Percentiles rank a stretch among this genome's conserved stretches.
Evolutionary conservation across 768 basidiomycete species (phyloP).

Genomic region (Pisolithus marmoratus): DNA sequence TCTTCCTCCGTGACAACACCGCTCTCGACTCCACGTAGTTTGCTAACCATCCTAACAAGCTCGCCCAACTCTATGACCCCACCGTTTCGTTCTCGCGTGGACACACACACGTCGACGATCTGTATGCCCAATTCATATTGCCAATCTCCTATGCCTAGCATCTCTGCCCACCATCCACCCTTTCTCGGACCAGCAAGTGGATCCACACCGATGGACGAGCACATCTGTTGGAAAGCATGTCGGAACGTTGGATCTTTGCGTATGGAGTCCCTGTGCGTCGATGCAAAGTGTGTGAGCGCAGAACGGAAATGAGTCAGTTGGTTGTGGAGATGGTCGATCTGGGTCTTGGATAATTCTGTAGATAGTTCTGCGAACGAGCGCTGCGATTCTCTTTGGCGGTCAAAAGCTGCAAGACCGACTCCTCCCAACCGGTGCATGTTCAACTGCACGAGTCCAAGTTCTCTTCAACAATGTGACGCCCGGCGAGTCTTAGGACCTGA

Average conservation of each 20-base stretch:
- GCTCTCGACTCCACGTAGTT: slow-evolving; percentile 62
- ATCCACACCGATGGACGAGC: slow-evolving; percentile 89
- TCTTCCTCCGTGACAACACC: slow-evolving; percentile 83
- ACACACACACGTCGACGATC: slow-evolving; percentile 88
- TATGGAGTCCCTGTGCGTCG: slow-evolving; percentile 80
- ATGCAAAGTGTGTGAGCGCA: slow-evolving; percentile 73
- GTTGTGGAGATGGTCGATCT: slow-evolving; percentile 71
- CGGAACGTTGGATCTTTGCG: slow-evolving; percentile 80
- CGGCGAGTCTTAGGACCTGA: too few relatives aligned
- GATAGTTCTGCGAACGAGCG: slow-evolving; percentile 82
- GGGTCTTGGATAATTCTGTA: slow-evolving; percentile 64
- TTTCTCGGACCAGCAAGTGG: slow-evolving; percentile 82
- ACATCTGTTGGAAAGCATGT: slow-evolving; percentile 94
- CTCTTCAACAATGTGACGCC: too few relatives aligned
- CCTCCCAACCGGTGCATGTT: slow-evolving; percentile 71
- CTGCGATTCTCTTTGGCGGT: slow-evolving; percentile 77
- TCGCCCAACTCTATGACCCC: slow-evolving; percentile 89
- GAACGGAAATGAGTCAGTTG: slow-evolving; percentile 83
- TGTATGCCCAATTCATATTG: slow-evolving; percentile 94
- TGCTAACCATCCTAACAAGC: slow-evolving; percentile 70
- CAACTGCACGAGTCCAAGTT: not conserved
- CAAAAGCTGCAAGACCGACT: slow-evolving; percentile 84
- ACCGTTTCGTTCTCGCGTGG: slow-evolving; percentile 84
- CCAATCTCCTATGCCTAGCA: slow-evolving; percentile 89
- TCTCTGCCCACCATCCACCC: slow-evolving; percentile 90